A percentile compares a stretch with the other conserved stretches of the same genome.
Evolutionary conservation across 1,139 yeast species (phyloP).

Genomic region (Nakaseomyces bracarensis): DNA sequence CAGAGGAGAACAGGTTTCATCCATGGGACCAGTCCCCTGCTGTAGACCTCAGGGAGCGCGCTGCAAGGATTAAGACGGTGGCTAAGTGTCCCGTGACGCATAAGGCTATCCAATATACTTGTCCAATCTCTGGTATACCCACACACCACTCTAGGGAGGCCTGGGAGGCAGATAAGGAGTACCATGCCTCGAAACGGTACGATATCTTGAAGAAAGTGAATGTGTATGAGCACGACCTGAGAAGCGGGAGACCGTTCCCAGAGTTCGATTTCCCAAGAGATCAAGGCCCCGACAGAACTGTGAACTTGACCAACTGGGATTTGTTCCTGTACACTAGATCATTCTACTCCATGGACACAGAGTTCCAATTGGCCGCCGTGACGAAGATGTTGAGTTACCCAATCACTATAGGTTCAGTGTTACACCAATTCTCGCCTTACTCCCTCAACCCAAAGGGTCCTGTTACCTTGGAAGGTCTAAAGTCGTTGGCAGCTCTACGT

Average conservation of each 20-base stretch:
- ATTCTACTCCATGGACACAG: slow-evolving; percentile 93
- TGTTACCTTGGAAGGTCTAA: slow-evolving; percentile 81
- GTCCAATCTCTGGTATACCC: slow-evolving; percentile 93
- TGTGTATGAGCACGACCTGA: slow-evolving; percentile 85
- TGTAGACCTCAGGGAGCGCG: slow-evolving; percentile 80
- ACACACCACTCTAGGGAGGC: slow-evolving; percentile 89
- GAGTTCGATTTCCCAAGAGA: slow-evolving; percentile 87
- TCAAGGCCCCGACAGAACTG: slow-evolving; percentile 68
- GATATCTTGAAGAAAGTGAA: slow-evolving; percentile 78
- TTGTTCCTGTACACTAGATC: slow-evolving; percentile 86
- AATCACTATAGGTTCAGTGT: slow-evolving; percentile 71
- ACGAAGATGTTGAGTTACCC: slow-evolving; percentile 94
- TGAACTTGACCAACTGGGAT: slow-evolving; percentile 86
- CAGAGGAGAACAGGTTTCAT: slow-evolving; percentile 59
- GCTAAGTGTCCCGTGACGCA: slow-evolving; percentile 90
- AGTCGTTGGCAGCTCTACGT: slow-evolving; percentile 82
- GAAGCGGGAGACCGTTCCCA: slow-evolving; percentile 89
- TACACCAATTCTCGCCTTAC: slow-evolving; percentile 84
- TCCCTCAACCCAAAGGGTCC: slow-evolving; percentile 77
- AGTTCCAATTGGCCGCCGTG: slow-evolving; percentile 89
- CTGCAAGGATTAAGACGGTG: slow-evolving; percentile 78
- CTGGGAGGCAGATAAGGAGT: slow-evolving; percentile 71
- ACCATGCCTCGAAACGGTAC: slow-evolving; percentile 59
- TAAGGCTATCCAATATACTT: slow-evolving; percentile 70
- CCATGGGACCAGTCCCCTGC: slow-evolving; percentile 91